A percentile compares a stretch with the other conserved stretches of the same genome.
phyloP scores from a whole-genome alignment of 345 rosid genomes.

The Mangifera indica region DNA sequence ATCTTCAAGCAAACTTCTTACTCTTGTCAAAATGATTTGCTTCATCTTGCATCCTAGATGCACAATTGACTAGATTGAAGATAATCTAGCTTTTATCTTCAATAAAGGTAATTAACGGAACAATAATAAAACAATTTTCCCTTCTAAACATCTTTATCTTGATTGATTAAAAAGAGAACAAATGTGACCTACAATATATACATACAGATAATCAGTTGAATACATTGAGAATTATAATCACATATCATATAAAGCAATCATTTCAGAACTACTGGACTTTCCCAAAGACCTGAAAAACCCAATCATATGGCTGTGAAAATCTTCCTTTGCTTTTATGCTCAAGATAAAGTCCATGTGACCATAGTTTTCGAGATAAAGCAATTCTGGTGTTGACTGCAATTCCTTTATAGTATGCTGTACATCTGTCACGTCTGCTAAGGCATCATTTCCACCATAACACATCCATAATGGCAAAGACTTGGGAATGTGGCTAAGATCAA shows the following conservation, averaged over 20 bases:
- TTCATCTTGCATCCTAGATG: not conserved
- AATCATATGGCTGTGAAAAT: constrained; percentile 56
- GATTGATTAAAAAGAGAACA: not conserved
- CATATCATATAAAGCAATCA: constrained; percentile 4
- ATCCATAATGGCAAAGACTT: constrained; percentile 78
- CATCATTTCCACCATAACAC: constrained; percentile 81
- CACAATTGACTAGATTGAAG: not conserved
- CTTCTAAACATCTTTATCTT: not conserved
- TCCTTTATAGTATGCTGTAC: constrained; percentile 60
- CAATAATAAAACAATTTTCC: not conserved
- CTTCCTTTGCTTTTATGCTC: constrained; percentile 58
- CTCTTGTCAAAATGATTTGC: not conserved
- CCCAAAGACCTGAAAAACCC: constrained; percentile 57
- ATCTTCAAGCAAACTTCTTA: not conserved
- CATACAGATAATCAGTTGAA: constrained; percentile 10
- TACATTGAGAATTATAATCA: constrained; percentile 1
- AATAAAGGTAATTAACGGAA: not conserved
- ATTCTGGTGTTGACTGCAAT: constrained; percentile 53
- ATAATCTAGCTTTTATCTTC: not conserved
- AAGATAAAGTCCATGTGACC: constrained; percentile 73
- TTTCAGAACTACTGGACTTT: constrained; percentile 36
- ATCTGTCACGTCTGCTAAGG: constrained; percentile 66
- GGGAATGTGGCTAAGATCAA: constrained; percentile 62
- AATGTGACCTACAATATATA: constrained; percentile 16
- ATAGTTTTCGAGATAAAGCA: constrained; percentile 68